Conservation (phyloP, 2,329 filamentous ascomycete species). For the Pseudopithomyces maydicus region DNA sequence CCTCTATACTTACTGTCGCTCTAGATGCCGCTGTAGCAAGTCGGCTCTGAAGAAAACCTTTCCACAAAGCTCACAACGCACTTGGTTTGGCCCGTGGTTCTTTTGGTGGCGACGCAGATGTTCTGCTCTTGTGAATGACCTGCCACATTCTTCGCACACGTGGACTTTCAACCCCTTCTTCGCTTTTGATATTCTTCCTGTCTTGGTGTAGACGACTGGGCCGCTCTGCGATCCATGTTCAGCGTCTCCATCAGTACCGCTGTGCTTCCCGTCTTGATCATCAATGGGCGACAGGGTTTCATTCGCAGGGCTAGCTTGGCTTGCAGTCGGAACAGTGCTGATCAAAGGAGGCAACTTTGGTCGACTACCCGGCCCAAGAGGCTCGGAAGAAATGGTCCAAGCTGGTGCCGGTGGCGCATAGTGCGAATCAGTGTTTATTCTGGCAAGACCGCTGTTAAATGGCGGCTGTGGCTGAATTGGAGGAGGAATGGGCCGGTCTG, state of each 20-base stretch:
- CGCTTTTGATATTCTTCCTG: conserved; percentile 47
- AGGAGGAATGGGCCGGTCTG: neutral
- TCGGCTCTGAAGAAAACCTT: conserved; percentile 13
- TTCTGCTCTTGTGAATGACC: conserved; percentile 47
- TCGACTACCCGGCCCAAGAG: neutral
- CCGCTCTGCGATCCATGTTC: conserved; percentile 4
- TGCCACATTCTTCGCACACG: conserved; percentile 43
- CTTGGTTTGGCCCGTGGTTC: conserved; percentile 12
- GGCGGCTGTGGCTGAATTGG: neutral
- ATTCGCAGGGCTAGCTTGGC: neutral
- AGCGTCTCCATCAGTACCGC: conserved; percentile 6
- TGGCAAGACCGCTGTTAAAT: neutral
- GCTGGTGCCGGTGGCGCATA: neutral
- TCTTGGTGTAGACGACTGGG: conserved; percentile 41
- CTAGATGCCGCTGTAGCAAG: conserved; percentile 12
- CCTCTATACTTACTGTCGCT: conserved; percentile 8
- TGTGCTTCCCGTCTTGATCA: conserved; percentile 8
- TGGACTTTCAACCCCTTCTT: conserved; percentile 47
- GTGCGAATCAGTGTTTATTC: neutral
- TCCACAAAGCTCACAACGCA: conserved; percentile 13
- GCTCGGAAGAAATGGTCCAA: conserved; percentile 5
- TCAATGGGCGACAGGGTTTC: conserved; percentile 2
- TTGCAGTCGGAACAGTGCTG: neutral
- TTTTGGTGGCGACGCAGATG: conserved; percentile 36
- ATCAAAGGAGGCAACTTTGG: neutral